phyloP scores from a whole-genome alignment of 441 rosid species.

The Arabidopsis lyrata region DNA sequence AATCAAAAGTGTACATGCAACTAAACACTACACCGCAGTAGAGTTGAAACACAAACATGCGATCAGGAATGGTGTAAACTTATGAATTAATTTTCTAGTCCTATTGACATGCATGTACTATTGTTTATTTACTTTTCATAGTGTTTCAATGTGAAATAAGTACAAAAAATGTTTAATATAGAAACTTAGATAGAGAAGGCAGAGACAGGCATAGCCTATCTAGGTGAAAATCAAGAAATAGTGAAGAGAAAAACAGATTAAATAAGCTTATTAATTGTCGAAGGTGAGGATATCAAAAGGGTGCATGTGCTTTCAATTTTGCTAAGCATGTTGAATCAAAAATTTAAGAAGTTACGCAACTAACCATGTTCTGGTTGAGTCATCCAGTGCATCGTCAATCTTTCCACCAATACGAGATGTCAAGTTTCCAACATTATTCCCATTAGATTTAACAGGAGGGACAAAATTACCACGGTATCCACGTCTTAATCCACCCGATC shows the following conservation, averaged over 20 bases:
- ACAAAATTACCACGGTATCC: slow-evolving; percentile 86
- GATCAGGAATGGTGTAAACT: slow-evolving; percentile 14
- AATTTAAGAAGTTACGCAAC: slow-evolving; percentile 34
- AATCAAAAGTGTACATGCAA: neutral
- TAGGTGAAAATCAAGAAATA: slow-evolving; percentile 20
- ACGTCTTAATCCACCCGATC: slow-evolving; percentile 72
- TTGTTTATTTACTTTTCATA: slow-evolving; percentile 9
- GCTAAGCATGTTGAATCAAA: slow-evolving; percentile 16
- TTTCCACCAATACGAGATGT: slow-evolving; percentile 75
- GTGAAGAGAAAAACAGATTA: neutral
- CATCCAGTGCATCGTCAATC: slow-evolving; percentile 80
- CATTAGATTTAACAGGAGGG: slow-evolving; percentile 83
- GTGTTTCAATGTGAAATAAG: slow-evolving; percentile 26
- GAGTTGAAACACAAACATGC: slow-evolving; percentile 26
- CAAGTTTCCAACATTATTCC: slow-evolving; percentile 63
- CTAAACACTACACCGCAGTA: slow-evolving; percentile 11
- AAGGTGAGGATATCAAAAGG: neutral
- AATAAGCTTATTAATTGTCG: neutral
- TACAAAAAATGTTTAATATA: slow-evolving; percentile 2
- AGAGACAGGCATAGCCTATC: neutral
- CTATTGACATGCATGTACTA: slow-evolving; percentile 2
- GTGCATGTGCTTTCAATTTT: slow-evolving; percentile 16
- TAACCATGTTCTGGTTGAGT: slow-evolving; percentile 89
- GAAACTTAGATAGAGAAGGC: slow-evolving; percentile 19
- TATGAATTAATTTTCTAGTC: slow-evolving; percentile 10